These are phyloP conservation scores for Candida buenavistaensis DNA, from an alignment of 1,139 yeast species.

Conservation along the genomic window DNA sequence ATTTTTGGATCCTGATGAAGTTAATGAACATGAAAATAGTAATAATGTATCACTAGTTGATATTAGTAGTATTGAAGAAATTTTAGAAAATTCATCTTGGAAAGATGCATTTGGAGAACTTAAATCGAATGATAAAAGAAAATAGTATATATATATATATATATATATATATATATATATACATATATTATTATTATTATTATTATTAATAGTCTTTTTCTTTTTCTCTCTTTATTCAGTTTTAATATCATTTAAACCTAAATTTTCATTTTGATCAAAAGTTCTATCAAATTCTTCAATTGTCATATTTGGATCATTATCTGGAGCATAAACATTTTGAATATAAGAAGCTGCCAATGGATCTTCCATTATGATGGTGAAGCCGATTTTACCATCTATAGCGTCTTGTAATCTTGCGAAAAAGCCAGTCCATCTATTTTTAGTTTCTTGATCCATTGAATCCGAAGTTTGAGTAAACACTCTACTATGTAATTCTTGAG, in stretches of 20 bases:
- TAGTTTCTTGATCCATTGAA: constrained; percentile 81
- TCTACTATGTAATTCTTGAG: constrained; percentile 82
- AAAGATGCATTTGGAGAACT: constrained; percentile 10
- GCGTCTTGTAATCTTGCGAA: constrained; percentile 77
- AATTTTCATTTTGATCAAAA: constrained; percentile 81
- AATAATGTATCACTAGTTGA: constrained; percentile 10
- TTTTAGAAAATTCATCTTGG: constrained; percentile 13
- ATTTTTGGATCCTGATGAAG: constrained; percentile 5
- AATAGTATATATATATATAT: not conserved
- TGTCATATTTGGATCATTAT: constrained; percentile 92
- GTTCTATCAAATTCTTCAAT: constrained; percentile 91
- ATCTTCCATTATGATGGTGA: constrained; percentile 87
- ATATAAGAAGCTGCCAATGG: constrained; percentile 94
- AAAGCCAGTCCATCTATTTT: constrained; percentile 77
- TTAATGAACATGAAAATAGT: constrained; percentile 4
- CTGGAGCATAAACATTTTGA: constrained; percentile 98
- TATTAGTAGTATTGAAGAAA: constrained; percentile 8
- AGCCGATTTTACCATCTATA: constrained; percentile 76
- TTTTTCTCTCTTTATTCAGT: constrained; percentile 25
- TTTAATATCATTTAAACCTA: constrained; percentile 84
- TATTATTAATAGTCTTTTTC: not conserved
- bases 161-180: not conserved
- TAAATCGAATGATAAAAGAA: constrained; percentile 4
- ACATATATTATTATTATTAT: not conserved
- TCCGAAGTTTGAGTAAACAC: constrained; percentile 88